Evolutionary conservation across 805 yeast species (phyloP), one percentile per base, ranked within the genome.

Genomic region (Wickerhamiella galacta): DNA sequence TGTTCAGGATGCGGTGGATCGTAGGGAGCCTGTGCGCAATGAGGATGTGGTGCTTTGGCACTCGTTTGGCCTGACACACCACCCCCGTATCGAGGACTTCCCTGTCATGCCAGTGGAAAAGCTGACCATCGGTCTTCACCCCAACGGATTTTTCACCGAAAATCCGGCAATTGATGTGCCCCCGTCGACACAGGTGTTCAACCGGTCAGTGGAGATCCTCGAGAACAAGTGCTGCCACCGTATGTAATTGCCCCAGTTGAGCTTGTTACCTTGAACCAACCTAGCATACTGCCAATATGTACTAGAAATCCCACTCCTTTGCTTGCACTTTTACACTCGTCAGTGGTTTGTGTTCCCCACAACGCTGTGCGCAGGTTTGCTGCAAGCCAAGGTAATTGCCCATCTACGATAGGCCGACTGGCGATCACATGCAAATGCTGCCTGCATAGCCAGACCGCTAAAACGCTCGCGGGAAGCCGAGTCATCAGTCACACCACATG

Each of bases 31-130:
- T 24, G 67, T 73, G 46, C 75, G 52, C 16, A 67, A 77, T 54
- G 72, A 72, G 16, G 85, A 78, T 45, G 52, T 71, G 35, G 82
- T 78, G 38, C 74, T 78, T 31, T 78, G 87, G 85, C 76, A 79
- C 45, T 76, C 87, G 30, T 53, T 79, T 52, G 83, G 80, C 17
- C 68, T 78, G 61, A 78, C 87, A 3, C 92, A 78, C 53, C 68
- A 76, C 47, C 87, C 87, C 47, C 68, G 79, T 44, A 70, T 75
- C 23, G 92, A 78, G 61, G 87, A 78, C 56, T 78, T 76, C 74
- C 90, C 90, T 32, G 83, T 78, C 30, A 78, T 78, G 92, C 83
- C 90, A 19, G 76, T 75, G 39, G 90, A 78, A 58, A 71, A 70
- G 41, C 72, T 76, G 58, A 66, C 61, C 40, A 72, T 77, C 46